phyloP scores from a whole-genome alignment of 441 rosid species.

The Arabidopsis hybrid region DNA sequence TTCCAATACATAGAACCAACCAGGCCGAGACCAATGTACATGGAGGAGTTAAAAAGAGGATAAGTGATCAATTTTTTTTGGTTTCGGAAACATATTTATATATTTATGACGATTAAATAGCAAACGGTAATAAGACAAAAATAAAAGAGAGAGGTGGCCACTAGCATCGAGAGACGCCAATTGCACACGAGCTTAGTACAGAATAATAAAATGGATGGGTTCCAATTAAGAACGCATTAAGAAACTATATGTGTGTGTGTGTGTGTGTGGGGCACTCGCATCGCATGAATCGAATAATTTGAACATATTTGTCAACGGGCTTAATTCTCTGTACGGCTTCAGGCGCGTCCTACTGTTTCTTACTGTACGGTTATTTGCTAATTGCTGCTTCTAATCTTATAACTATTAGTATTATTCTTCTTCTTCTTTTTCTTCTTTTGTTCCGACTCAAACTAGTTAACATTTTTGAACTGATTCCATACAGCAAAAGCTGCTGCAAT shows the following conservation, averaged over 20 bases:
- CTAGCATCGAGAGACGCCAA: slow-evolving; percentile 9
- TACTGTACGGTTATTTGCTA: slow-evolving; percentile 39
- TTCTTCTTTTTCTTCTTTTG: slow-evolving; percentile 10
- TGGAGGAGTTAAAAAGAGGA: no score
- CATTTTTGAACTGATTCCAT: neutral
- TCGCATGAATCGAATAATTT: slow-evolving; percentile 21
- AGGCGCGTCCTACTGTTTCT: slow-evolving; percentile 23
- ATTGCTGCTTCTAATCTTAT: neutral
- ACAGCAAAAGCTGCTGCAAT: neutral
- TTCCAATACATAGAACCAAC: no score
- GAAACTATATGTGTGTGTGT: neutral
- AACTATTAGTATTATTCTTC: no score
- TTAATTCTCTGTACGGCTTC: slow-evolving; percentile 42
- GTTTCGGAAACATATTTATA: no score
- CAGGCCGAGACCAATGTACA: no score
- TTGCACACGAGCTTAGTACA: slow-evolving; percentile 13
- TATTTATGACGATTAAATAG: no score
- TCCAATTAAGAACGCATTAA: slow-evolving; percentile 46
- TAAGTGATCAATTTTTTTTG: no score
- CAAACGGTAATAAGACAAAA: no score
- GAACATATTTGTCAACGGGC: slow-evolving; percentile 36
- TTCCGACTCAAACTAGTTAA: slow-evolving; percentile 4
- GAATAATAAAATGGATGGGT: slow-evolving; percentile 35
- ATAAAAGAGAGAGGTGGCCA: neutral
- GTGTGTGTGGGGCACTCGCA: slow-evolving; percentile 9